Percentiles rank a stretch among this genome's conserved stretches.
Conservation (phyloP, 192 early-diverging fungal genomes). For the Coemansia sp. region DNA sequence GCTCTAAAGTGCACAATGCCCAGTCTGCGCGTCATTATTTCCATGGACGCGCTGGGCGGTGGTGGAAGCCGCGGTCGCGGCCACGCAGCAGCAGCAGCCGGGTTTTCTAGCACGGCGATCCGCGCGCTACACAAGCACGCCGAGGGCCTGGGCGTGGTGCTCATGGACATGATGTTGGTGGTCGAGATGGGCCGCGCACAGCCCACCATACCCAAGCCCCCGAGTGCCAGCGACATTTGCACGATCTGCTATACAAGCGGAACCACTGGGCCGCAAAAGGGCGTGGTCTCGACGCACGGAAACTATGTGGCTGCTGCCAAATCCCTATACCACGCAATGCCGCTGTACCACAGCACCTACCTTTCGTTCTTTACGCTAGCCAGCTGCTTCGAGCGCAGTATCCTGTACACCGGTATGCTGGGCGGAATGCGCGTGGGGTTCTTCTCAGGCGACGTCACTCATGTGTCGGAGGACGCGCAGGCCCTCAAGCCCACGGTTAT, state of each 20-base stretch:
- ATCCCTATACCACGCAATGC: conserved; percentile 5
- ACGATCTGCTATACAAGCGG: conserved; percentile 79
- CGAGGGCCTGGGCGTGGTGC: conserved; percentile 54
- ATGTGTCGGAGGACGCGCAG: conserved; percentile 79
- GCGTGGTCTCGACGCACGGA: conserved; percentile 64
- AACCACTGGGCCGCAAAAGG: conserved; percentile 73
- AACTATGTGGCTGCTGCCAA: conserved; percentile 55
- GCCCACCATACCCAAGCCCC: conserved; percentile 52
- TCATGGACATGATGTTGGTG: conserved; percentile 55
- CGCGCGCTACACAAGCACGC: conserved; percentile 49
- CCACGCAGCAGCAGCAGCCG: neutral
- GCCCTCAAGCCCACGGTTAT: conserved; percentile 81
- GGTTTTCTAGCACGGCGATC: conserved; percentile 7
- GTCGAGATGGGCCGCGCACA: conserved; percentile 56
- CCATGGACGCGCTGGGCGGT: conserved; percentile 60
- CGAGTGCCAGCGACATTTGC: conserved; percentile 61
- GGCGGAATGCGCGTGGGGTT: conserved; percentile 71
- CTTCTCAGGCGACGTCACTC: conserved; percentile 54
- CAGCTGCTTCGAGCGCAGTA: conserved; percentile 73
- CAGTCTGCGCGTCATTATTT: conserved; percentile 63
- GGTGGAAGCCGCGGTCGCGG: neutral
- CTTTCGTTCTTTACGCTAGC: conserved; percentile 85
- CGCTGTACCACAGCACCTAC: conserved; percentile 12
- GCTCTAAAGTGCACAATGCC: conserved; percentile 53
- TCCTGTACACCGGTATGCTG: conserved; percentile 54